Evolutionary conservation across 495 filamentous ascomycete genomes (phyloP), one percentile per base, ranked within the genome.

Genomic region (Penicillium chermesinum): DNA sequence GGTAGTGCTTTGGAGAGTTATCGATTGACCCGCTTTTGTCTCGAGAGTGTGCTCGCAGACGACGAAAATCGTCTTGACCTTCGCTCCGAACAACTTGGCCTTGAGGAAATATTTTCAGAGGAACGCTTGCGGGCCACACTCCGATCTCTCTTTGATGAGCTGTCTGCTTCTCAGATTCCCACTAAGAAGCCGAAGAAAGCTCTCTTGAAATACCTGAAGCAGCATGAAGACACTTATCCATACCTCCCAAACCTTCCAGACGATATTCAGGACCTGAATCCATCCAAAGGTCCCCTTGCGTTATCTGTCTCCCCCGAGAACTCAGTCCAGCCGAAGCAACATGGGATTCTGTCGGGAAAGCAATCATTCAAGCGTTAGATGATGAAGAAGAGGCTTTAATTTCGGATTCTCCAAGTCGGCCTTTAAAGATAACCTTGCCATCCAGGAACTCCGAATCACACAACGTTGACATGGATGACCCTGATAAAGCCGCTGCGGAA

Each of bases 31-130:
- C 80, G 94, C 27, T 97, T 88, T 59, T 93, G 94, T 53, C 70
- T 97, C 14, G 93, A 99, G 62, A 87, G 91, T 46, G 88, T 93
- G 7, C 75, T 96, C 30, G 90, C 95, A 53, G 78, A 87, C 46
- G 89, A 94, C 55, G 88, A 95, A 21, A 74, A 78, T 27, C 75
- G 84, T 3, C 73, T 84, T 2, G 81, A 87, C 37, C 74, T 80
- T 7, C 81, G 85, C 36, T 75, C 87, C 9, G 84, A 90, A 38
- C 83, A 88, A 5, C 77, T 89, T 2, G 88, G 88, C 1, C 67
- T 96, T 19, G 91, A 96, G 46, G 91, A 96, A 58, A 82, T 79
- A 2, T 85, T 94, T 49, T 89, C 91, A 1, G 82, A 81, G 25
- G 83, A 93, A 51, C 82, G 91, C 50, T 70, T 98, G 38, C 82